A percentile compares a stretch with the other conserved stretches of the same genome.
Evolutionary conservation across 441 rosid genomes (phyloP).

Genomic region (Jatropha podagrica): DNA sequence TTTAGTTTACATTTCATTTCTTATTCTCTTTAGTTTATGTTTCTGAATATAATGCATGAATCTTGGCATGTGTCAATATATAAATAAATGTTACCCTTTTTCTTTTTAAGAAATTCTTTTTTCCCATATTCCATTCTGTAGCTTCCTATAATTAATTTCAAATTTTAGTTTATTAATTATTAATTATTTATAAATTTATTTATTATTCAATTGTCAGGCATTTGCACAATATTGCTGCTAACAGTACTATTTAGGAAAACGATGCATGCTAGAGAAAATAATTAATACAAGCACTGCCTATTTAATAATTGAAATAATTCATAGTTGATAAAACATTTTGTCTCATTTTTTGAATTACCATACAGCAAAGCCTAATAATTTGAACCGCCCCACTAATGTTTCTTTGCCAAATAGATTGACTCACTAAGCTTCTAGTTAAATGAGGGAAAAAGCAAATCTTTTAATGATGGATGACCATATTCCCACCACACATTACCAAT

Average conservation of each 20-base stretch:
- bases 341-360: constrained; percentile 10
- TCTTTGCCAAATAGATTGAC: constrained; percentile 32
- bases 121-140: too few species aligned
- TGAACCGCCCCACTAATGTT: constrained; percentile 37
- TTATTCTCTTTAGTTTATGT: not conserved
- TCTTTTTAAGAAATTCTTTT: too few species aligned
- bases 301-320: not conserved
- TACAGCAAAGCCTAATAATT: constrained; percentile 2
- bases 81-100: too few species aligned
- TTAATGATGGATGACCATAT: constrained; percentile 34
- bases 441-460: not conserved
- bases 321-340: constrained; percentile 9
- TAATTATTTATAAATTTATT: too few species aligned
- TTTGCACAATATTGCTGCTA: too few species aligned
- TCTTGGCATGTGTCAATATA: constrained; percentile 1
- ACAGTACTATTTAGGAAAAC: too few species aligned
- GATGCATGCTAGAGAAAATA: not conserved
- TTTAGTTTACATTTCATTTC: not conserved
- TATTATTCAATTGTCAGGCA: too few species aligned
- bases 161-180: too few species aligned
- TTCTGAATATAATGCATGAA: constrained; percentile 1
- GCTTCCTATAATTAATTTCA: too few species aligned
- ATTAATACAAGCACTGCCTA: not conserved
- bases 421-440: not conserved
- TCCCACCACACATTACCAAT: constrained; percentile 25